Percentiles rank a stretch among this genome's conserved stretches.
Conservation (phyloP, 208 protist genomes). For the Trichomonas gallinae region DNA sequence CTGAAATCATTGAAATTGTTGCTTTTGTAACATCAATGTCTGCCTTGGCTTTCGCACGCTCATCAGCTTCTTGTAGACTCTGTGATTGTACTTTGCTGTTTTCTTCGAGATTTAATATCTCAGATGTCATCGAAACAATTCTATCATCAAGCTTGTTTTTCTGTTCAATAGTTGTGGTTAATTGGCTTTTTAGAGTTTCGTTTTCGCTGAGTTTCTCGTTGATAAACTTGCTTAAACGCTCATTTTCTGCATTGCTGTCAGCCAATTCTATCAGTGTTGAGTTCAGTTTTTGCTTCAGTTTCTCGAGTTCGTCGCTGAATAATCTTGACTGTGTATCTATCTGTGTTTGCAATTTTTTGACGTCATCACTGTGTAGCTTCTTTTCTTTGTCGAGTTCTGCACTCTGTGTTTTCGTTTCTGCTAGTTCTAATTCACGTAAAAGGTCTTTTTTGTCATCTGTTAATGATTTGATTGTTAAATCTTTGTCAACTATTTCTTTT, state of each 20-base stretch:
- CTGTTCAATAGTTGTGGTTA: not conserved
- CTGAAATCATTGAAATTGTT: not conserved
- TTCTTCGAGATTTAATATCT: not conserved
- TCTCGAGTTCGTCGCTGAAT: not conserved
- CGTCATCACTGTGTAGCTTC: not conserved
- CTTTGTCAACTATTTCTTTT: not conserved
- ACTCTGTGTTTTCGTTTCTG: not conserved
- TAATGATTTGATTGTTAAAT: not conserved
- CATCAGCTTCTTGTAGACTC: not conserved
- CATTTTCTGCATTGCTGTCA: not conserved
- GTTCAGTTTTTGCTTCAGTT: not conserved
- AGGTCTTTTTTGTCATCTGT: not conserved
- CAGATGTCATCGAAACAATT: not conserved
- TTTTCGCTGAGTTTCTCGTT: not conserved
- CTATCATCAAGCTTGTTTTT: not conserved
- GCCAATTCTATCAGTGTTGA: not conserved
- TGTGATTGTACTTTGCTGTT: not conserved
- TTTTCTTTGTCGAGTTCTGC: not conserved
- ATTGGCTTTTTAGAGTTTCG: not conserved
- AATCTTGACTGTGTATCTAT: not conserved
- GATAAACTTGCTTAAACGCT: not conserved
- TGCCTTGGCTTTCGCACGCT: not conserved
- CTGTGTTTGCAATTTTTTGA: not conserved
- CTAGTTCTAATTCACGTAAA: not conserved
- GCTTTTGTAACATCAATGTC: not conserved